Percentiles rank a stretch among this genome's conserved stretches.
These are phyloP conservation scores for Microsporum ferrugineum DNA, from an alignment of 2,329 filamentous ascomycete genomes.

Conservation along the genomic window DNA sequence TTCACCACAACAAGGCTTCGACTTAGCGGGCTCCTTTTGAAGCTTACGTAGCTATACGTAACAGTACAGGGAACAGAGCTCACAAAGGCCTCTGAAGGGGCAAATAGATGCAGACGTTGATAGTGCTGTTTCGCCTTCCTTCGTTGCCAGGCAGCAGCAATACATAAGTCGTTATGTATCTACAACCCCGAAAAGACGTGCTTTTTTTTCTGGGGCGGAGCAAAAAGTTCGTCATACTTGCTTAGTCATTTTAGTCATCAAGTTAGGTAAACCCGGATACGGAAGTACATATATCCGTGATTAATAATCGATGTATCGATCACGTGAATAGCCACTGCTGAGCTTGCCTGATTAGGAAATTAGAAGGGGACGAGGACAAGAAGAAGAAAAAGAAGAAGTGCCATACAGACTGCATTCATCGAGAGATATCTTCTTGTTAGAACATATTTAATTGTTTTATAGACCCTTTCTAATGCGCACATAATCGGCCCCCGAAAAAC, in stretches of 20 bases:
- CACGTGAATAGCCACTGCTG: background rate
- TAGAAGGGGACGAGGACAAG: background rate
- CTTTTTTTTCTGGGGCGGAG: background rate
- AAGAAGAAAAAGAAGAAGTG: background rate
- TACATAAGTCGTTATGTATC: background rate
- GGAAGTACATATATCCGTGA: background rate
- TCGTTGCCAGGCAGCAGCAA: constrained; percentile 1
- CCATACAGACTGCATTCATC: background rate
- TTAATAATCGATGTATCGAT: no score
- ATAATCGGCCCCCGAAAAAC: constrained; percentile 12
- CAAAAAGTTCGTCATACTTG: background rate
- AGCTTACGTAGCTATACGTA: background rate
- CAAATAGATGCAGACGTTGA: background rate
- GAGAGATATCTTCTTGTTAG: background rate
- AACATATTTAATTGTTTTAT: background rate
- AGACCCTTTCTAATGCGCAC: background rate
- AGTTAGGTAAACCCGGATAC: background rate
- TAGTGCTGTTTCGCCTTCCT: background rate
- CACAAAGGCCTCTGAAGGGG: background rate
- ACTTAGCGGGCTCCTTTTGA: background rate
- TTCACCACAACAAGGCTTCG: background rate
- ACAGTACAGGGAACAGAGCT: background rate
- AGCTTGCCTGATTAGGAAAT: background rate
- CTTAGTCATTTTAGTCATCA: background rate
- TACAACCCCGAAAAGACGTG: background rate